Evolutionary conservation across 2,329 filamentous ascomycete genomes (phyloP).

Genomic region (Calycina herbarum): DNA sequence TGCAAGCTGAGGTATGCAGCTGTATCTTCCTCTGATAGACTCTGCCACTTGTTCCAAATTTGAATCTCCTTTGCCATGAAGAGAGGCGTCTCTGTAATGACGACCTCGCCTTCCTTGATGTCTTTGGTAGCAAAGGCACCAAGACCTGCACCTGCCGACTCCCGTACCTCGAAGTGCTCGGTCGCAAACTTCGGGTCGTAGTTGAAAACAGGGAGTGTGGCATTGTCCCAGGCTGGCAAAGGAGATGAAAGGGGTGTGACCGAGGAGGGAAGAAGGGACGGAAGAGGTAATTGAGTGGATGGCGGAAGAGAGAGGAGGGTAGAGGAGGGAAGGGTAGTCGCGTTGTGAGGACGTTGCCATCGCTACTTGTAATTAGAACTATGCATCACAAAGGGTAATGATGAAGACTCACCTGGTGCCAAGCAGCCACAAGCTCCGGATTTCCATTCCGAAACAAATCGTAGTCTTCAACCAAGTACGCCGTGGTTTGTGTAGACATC

Average conservation of each 20-base stretch:
- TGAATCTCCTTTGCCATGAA: constrained; percentile 23
- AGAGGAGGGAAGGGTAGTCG: neutral
- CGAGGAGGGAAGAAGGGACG: neutral
- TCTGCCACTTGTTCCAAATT: constrained; percentile 25
- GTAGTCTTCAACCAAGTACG: neutral
- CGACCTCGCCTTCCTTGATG: constrained; percentile 28
- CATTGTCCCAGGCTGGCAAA: constrained; percentile 4
- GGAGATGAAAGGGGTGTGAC: neutral
- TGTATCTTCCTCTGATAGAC: constrained; percentile 25
- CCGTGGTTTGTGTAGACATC: neutral
- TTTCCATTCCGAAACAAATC: neutral
- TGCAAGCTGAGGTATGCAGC: constrained; percentile 26
- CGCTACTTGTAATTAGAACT: no score
- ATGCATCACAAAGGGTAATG: neutral
- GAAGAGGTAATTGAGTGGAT: neutral
- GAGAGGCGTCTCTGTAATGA: constrained; percentile 33
- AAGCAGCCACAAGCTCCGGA: neutral
- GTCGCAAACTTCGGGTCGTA: constrained; percentile 23
- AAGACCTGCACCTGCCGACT: constrained; percentile 32
- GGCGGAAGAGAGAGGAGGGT: neutral
- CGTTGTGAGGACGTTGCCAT: neutral
- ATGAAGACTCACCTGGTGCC: neutral
- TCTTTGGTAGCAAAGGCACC: constrained; percentile 35
- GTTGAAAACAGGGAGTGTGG: neutral
- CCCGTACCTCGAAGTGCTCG: constrained; percentile 32